These are phyloP conservation scores for Aquilaria sinensis DNA, from an alignment of 345 rosid species.

Conservation along the genomic window DNA sequence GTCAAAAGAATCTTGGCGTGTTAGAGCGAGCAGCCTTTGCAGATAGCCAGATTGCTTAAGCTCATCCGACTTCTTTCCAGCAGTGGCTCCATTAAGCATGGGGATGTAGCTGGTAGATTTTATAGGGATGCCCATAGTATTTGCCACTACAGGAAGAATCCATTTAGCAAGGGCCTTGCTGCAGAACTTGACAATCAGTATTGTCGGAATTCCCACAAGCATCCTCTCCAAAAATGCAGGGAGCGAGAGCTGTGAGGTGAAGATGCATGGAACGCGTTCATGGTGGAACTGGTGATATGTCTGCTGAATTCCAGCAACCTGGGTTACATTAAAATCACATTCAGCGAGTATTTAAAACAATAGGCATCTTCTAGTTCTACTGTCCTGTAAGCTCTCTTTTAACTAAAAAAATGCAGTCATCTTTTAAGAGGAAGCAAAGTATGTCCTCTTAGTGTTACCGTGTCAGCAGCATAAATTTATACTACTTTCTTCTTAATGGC, in stretches of 20 bases:
- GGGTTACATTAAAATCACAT: conserved; percentile 10
- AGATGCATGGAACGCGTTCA: conserved; percentile 55
- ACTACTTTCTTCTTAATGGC: no score
- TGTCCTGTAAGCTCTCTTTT: no score
- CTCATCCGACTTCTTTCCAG: conserved; percentile 37
- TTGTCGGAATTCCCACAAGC: conserved; percentile 78
- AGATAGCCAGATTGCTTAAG: conserved; percentile 45
- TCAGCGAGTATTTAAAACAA: background rate
- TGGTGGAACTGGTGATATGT: conserved; percentile 92
- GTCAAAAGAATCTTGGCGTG: conserved; percentile 45
- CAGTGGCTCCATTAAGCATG: conserved; percentile 35
- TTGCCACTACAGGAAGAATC: conserved; percentile 70
- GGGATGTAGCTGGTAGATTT: conserved; percentile 67
- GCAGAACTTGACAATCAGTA: conserved; percentile 80
- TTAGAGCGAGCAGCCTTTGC: conserved; percentile 43
- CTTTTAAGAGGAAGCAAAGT: no score
- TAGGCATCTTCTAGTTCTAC: background rate
- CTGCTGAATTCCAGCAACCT: conserved; percentile 85
- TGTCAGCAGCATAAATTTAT: no score
- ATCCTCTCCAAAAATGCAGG: conserved; percentile 54
- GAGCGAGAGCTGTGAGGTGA: conserved; percentile 41
- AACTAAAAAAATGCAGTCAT: no score
- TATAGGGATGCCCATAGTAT: conserved; percentile 69
- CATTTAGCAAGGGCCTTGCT: conserved; percentile 90
- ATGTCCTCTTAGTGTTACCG: no score